These are phyloP conservation scores for Trapa bicornis DNA, from an alignment of 345 rosid genomes.

Conservation along the genomic window DNA sequence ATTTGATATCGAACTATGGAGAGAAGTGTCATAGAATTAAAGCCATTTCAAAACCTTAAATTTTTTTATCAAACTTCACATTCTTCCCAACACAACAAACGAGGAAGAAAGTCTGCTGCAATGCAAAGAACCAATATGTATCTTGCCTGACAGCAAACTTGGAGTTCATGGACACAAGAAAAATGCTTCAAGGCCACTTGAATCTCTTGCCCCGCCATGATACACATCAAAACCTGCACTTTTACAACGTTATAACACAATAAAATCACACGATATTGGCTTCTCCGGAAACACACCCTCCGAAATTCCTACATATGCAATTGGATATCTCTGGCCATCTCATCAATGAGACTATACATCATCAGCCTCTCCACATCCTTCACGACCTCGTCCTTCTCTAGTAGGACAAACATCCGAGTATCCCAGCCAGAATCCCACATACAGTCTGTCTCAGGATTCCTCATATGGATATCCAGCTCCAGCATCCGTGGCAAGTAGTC, in stretches of 20 bases:
- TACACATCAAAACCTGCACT: background rate
- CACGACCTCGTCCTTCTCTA: conserved; percentile 57
- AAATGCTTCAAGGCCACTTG: background rate
- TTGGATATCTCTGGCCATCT: conserved; percentile 43
- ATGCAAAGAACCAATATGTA: background rate
- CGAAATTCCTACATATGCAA: background rate
- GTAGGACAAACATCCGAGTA: conserved; percentile 22
- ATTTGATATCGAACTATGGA: no score
- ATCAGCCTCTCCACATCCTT: conserved; percentile 62
- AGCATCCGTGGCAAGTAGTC: conserved; percentile 54
- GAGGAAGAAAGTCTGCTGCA: background rate
- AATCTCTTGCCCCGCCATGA: background rate
- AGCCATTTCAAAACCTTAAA: no score
- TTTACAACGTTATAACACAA: background rate
- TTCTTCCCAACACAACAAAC: background rate
- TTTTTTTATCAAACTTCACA: no score
- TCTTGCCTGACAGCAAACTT: background rate
- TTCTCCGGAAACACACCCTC: background rate
- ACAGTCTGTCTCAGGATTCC: conserved; percentile 52
- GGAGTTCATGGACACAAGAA: background rate
- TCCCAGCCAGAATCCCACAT: conserved; percentile 94
- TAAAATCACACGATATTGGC: background rate
- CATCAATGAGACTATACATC: conserved; percentile 54
- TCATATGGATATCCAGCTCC: conserved; percentile 40
- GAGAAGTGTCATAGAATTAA: no score